Base-by-base conservation (phyloP, 352 stramenopile species). In the Phytophthora idaei region DNA sequence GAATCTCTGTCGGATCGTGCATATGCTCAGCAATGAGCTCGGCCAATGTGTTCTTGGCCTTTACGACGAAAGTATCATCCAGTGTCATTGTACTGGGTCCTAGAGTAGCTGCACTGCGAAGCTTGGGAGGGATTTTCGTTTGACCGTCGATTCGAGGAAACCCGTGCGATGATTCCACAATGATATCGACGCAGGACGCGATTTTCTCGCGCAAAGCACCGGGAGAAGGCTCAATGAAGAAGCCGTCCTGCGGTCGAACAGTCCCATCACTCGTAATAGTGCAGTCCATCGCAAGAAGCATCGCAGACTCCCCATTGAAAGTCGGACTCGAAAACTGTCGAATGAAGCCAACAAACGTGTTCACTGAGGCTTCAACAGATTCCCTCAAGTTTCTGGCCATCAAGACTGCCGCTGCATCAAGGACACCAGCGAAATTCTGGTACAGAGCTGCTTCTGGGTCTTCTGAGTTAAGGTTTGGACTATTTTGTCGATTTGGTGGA, bases 311-410 rank as follows among this genome's bases (percentile, higher is more conserved):
- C 6, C 77, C 81, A 29, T 81, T 74, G 46, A 81, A 95, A 0
- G 31, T 74, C 3, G 67, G 47, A 8, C 29, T 70, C 1, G 85
- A 88, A 50, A 93, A 95, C 25, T 82, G 75, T 34, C 90, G 68
- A 50, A 97, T 91, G 64, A 95, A 97, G 1, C 54, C 56, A 17
- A 90, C 75, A 45, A 97, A 89, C 11, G 75, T 66, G 4, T 69
- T 65, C 8, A 98, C 76, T 1, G 91, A 98, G n/a, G 68, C 61
- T 47, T 98, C 92, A 14, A 95, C 85, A 0, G 85, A 93, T 27
- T 83, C 81, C 25, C 91, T 72, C n/a, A 98, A 73, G 39, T 97
- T 96, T 3, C 86, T 75, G 10, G 91, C 95, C 91, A 98, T 98
- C 12, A 98, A 73, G 12, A 97, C 90, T 2, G 90, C 76, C 10